Conservation (phyloP, 2,329 filamentous ascomycete genomes). For the Arthrobotrys megalospora region DNA sequence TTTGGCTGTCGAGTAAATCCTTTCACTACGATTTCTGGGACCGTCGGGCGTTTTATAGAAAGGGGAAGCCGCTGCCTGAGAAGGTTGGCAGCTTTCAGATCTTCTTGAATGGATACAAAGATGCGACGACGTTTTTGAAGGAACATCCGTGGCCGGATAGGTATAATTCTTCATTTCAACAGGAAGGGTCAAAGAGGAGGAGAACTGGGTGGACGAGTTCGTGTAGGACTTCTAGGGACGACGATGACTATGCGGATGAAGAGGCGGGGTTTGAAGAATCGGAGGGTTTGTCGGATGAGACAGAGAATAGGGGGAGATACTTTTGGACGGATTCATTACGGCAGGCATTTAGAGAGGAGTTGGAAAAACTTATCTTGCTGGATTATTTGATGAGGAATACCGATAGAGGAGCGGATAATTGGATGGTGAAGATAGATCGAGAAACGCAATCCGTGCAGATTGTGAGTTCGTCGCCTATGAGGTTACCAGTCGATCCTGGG, state of each 20-base stretch:
- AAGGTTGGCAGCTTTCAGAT: conserved; percentile 98
- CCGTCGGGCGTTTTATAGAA: conserved; percentile 86
- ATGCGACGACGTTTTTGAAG: conserved; percentile 93
- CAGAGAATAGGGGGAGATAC: conserved; percentile 73
- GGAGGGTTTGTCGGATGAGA: conserved; percentile 66
- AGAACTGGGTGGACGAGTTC: conserved; percentile 67
- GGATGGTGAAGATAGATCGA: conserved; percentile 98
- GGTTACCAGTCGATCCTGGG: conserved; percentile 68
- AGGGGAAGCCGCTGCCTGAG: conserved; percentile 85
- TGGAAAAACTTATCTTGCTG: conserved; percentile 96
- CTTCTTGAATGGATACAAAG: conserved; percentile 96
- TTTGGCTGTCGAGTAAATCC: conserved; percentile 92
- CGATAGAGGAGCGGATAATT: conserved; percentile 95
- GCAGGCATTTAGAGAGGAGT: conserved; percentile 91
- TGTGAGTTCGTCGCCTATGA: conserved; percentile 82
- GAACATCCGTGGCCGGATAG: conserved; percentile 98
- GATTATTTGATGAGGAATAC: conserved; percentile 99
- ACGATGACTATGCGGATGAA: conserved; percentile 70
- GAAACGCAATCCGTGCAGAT: conserved; percentile 86
- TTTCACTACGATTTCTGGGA: conserved; percentile 99
- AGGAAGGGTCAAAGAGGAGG: conserved; percentile 74
- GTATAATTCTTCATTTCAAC: conserved; percentile 78
- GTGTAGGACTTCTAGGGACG: conserved; percentile 67
- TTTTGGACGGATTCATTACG: conserved; percentile 91
- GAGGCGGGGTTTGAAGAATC: conserved; percentile 64